phyloP scores from a whole-genome alignment of 805 yeast species.

The Saccharomycopsis guyanensis region DNA sequence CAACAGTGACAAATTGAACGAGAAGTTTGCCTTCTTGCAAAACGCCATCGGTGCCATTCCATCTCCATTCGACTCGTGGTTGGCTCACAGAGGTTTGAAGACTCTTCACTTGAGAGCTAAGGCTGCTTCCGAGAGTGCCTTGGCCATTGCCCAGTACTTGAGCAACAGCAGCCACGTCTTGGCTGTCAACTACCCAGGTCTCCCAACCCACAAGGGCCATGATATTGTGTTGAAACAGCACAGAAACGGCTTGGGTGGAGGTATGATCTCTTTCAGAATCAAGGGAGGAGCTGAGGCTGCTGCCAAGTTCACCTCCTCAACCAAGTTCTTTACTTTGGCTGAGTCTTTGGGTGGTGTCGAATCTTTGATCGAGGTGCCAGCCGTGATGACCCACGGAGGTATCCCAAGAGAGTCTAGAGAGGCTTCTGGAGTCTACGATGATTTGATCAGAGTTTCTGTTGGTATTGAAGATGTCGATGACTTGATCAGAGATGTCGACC shows the following conservation, averaged over 20 bases:
- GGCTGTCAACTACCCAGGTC: constrained; percentile 79
- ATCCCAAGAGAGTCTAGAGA: constrained; percentile 74
- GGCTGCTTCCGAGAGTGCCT: constrained; percentile 61
- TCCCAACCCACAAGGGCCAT: constrained; percentile 55
- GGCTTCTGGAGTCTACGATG: constrained; percentile 72
- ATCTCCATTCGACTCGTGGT: constrained; percentile 87
- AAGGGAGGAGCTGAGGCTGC: constrained; percentile 77
- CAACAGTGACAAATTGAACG: constrained; percentile 51
- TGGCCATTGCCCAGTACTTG: constrained; percentile 60
- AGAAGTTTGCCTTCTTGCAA: constrained; percentile 67
- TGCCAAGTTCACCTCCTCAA: constrained; percentile 59
- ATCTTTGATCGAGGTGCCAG: constrained; percentile 80
- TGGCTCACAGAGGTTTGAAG: constrained; percentile 87
- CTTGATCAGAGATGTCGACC: constrained; percentile 59
- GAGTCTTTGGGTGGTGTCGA: constrained; percentile 90
- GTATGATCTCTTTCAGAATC: constrained; percentile 84
- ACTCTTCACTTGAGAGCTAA: constrained; percentile 75
- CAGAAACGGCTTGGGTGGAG: constrained; percentile 82
- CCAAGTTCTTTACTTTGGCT: constrained; percentile 76
- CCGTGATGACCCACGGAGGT: constrained; percentile 89
- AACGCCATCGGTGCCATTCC: constrained; percentile 87
- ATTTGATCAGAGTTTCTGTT: constrained; percentile 72
- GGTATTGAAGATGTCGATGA: constrained; percentile 85
- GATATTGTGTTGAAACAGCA: constrained; percentile 66
- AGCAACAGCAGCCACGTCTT: constrained; percentile 41